Conservation (phyloP, 2,329 filamentous ascomycete species). For the Cladosporium austrohemisphaericum region DNA sequence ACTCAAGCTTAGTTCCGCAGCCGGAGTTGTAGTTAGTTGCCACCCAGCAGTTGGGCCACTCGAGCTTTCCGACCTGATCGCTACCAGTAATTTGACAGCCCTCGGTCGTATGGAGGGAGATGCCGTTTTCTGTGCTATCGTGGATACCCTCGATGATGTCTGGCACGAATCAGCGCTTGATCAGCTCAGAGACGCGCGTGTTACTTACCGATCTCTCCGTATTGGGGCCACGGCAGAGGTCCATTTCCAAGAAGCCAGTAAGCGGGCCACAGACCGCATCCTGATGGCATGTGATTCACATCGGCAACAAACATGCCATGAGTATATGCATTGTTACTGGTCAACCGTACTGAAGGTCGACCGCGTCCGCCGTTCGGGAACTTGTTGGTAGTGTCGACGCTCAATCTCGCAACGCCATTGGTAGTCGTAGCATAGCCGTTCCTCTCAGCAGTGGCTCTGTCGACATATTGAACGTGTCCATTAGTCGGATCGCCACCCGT, state of each 20-base stretch:
- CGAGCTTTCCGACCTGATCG: slow-evolving; percentile 28
- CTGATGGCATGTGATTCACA: slow-evolving; percentile 36
- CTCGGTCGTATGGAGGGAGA: slow-evolving; percentile 31
- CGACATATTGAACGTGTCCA: slow-evolving; percentile 40
- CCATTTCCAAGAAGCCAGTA: slow-evolving; percentile 42
- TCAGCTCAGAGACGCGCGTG: not conserved
- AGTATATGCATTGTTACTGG: slow-evolving; percentile 36
- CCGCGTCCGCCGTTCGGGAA: slow-evolving; percentile 39
- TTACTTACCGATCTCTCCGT: slow-evolving; percentile 33
- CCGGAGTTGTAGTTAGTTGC: slow-evolving; percentile 31
- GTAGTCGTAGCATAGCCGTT: slow-evolving; percentile 30
- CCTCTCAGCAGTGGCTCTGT: slow-evolving; percentile 32
- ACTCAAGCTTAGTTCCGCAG: slow-evolving; percentile 27
- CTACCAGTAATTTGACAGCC: slow-evolving; percentile 31
- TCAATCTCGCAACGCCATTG: slow-evolving; percentile 27
- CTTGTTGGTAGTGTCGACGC: slow-evolving; percentile 37
- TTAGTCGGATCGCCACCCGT: slow-evolving; percentile 31
- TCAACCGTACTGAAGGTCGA: slow-evolving; percentile 34
- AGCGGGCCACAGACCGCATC: slow-evolving; percentile 41
- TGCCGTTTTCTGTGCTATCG: slow-evolving; percentile 25
- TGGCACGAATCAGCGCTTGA: not conserved
- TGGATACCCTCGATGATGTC: slow-evolving; percentile 38
- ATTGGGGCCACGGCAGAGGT: slow-evolving; percentile 37
- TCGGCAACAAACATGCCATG: slow-evolving; percentile 40
- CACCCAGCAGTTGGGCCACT: slow-evolving; percentile 30